phyloP scores from a whole-genome alignment of 495 filamentous ascomycete genomes.

The Aspergillus hancockii region DNA sequence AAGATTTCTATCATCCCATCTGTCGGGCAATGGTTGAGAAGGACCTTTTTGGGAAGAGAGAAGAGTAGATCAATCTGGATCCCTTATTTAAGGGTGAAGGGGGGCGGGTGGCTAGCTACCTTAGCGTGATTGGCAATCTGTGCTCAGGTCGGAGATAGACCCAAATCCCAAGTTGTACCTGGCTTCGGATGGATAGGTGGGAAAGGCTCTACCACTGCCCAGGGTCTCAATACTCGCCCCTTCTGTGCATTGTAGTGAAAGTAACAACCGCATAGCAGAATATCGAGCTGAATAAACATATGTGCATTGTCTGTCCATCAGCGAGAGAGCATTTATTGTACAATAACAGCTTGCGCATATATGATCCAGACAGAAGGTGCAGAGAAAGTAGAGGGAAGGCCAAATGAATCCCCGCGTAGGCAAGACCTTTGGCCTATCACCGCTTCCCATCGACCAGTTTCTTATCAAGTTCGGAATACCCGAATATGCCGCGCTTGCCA shows the following conservation, averaged over 20 bases:
- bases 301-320: background rate
- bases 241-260: background rate
- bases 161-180: background rate
- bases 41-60: constrained; percentile 62
- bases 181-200: background rate
- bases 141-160: too few species aligned
- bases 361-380: background rate
- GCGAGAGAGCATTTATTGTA: background rate
- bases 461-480: constrained; percentile 34
- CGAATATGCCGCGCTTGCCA: constrained; percentile 36
- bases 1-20: constrained; percentile 94
- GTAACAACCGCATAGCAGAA: background rate
- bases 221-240: background rate
- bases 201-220: background rate
- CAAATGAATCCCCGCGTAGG: background rate
- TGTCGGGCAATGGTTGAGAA: constrained; percentile 82
- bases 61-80: background rate
- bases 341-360: background rate
- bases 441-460: constrained; percentile 33
- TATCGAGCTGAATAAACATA: background rate
- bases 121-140: background rate
- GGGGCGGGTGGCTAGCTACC: too few species aligned
- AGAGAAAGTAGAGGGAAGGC: background rate
- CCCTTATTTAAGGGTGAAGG: too few species aligned
- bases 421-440: constrained; percentile 10